Evolutionary conservation across 371 early-diverging fungal genomes (phyloP), one percentile per base, ranked within the genome.

Genomic region (Choanephora cucurbitarum): DNA sequence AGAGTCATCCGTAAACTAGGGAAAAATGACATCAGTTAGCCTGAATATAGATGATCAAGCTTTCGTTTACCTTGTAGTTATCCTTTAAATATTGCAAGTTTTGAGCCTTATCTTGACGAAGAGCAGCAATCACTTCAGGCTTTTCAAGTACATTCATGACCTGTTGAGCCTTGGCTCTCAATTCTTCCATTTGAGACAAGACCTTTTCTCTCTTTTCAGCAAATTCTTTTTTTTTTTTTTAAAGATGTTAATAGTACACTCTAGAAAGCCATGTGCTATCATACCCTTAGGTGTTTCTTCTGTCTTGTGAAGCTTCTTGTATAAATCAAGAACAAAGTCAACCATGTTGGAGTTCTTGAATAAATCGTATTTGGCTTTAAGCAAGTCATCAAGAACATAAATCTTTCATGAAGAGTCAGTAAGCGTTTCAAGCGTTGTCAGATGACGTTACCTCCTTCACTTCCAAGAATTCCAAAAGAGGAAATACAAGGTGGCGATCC

Each of bases 401-500:
- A 94, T 78, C 91, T 92, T 6, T 48, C 13, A n/a, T 4, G 44
- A 47, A 39, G 45, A 21, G 17, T 51, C 0, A n/a, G 33, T 17
- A 37, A 13, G n/a, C n/a, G n/a, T n/a, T n/a, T n/a, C n/a, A n/a
- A n/a, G n/a, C n/a, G n/a, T n/a, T n/a, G n/a, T n/a, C n/a, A n/a
- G n/a, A n/a, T n/a, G n/a, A n/a, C 24, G 21, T 54, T 78, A 87
- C 89, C 75, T 92, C 84, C 63, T 90, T 91, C 59, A 87, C 69
- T 82, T 65, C 80, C 58, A 94, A 77, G 69, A 94, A 95, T 68
- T 94, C 91, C 40, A 95, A 77, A 61, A 96, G 80, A 43, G 94
- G 95, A 58, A 89, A 87, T 52, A 90, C 89, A 65, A 96, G 86
- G 74, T 96, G 96, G 58, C 92, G 86, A 83, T 96, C 96, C 81